Evolutionary conservation across 2,329 filamentous ascomycete species (phyloP), one percentile per base, ranked within the genome.

Genomic region (Trichoderma afroharzianum): DNA sequence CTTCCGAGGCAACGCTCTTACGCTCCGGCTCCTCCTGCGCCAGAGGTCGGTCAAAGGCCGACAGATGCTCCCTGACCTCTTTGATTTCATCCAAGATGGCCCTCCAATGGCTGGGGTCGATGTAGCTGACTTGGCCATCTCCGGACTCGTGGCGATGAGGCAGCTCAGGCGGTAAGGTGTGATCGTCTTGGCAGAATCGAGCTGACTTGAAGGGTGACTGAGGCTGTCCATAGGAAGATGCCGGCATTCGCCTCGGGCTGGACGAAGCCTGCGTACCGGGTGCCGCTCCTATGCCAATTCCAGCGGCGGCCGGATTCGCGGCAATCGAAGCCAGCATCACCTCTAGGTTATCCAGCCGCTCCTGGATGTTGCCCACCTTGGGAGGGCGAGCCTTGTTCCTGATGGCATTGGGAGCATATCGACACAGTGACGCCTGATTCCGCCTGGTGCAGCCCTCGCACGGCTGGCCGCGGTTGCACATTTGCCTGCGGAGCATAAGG

Each of bases 391-490:
- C 55, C 55, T 68, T 61, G 66, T 47, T 68, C 2, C 55, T 39
- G 26, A 58, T 61, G 55, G 66, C 66, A 24, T 68, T 68, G n/a
- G 66, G 50, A 2, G 66, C 66, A 61, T 68, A 61, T 24, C 66
- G 66, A n/a, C 66, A 61, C 9, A 43, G 30, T 4, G 66, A 47
- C 9, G 66, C 66, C 3, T 68, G 66, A 26, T 59, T 59, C 47
- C 66, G 66, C 14, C 36, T 61, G 66, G n/a, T 24, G 33, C 66
- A 61, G 6, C 55, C 36, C 18, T 68, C 66, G n/a, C 66, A 68
- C 7, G 66, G 66, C 66, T 68, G 66, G 14, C 55, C 66, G 7
- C 66, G 66, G 12, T 30, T 61, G 55, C 66, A 68, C 66, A 68
- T 61, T 68, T 68, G 66, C 18, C 66, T 68, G 24, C 30, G 21